These are phyloP conservation scores for Keithomyces neogunnii DNA, from an alignment of 2,329 filamentous ascomycete genomes.

Conservation along the genomic window DNA sequence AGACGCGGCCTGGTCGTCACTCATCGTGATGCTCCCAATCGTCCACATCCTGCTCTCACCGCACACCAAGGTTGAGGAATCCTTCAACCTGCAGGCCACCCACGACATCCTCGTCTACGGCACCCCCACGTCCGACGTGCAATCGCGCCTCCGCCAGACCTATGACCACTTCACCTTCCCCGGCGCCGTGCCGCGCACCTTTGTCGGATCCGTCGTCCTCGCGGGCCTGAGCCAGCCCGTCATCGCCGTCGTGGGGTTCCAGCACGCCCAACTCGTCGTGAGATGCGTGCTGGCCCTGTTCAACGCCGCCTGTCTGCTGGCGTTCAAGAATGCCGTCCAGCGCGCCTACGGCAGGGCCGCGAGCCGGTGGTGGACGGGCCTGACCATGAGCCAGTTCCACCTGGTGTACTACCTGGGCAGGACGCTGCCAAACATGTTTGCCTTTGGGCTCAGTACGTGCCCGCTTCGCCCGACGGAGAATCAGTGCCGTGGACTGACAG, in stretches of 20 bases:
- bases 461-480: too few relatives aligned
- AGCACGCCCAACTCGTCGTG: conserved; percentile 53
- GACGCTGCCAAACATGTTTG: conserved; percentile 94
- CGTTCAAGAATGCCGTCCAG: conserved; percentile 55
- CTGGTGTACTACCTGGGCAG: conserved; percentile 86
- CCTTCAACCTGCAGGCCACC: conserved; percentile 90
- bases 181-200: conserved; percentile 85
- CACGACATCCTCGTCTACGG: conserved; percentile 85
- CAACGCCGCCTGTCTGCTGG: conserved; percentile 62
- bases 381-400: conserved; percentile 85
- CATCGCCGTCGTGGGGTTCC: conserved; percentile 45
- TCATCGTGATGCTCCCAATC: conserved; percentile 48
- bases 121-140: conserved; percentile 43
- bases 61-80: conserved; percentile 97
- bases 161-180: conserved; percentile 92
- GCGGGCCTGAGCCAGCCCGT: conserved; percentile 64
- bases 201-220: conserved; percentile 71
- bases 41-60: conserved; percentile 68
- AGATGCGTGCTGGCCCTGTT: conserved; percentile 68
- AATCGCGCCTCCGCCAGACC: conserved; percentile 43
- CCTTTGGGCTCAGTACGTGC: conserved; percentile 66
- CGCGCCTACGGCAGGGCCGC: conserved; percentile 59
- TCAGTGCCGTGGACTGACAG: too few relatives aligned
- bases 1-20: conserved; percentile 17
- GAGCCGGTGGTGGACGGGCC: conserved; percentile 69